A percentile compares a stretch with the other conserved stretches of the same genome.
Evolutionary conservation across 1,284 basidiomycete species (phyloP).

Genomic region (Cystobasidium slooffiae): DNA sequence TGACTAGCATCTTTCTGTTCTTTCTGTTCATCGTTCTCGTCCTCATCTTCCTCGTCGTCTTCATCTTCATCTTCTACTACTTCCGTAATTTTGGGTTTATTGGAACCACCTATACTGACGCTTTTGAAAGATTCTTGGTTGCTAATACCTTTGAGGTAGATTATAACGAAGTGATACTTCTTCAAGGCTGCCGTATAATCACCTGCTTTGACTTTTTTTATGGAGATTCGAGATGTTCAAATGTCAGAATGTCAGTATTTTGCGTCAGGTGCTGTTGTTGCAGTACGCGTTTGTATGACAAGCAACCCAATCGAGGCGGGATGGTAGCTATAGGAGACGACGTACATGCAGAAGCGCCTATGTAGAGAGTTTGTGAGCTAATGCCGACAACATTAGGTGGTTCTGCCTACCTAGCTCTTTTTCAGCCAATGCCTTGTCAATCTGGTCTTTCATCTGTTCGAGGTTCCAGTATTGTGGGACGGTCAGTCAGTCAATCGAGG

Average conservation of each 20-base stretch:
- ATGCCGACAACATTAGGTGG: background rate
- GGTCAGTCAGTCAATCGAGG: too few species aligned
- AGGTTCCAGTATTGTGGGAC: too few species aligned
- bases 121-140: conserved; percentile 8
- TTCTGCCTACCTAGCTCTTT: conserved; percentile 33
- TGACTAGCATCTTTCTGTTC: background rate
- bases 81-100: too few species aligned
- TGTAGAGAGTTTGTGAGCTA: background rate
- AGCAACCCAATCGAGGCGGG: conserved; percentile 8
- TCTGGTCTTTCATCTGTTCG: background rate
- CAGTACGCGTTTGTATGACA: background rate
- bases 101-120: background rate
- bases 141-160: conserved; percentile 35
- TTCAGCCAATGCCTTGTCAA: conserved; percentile 31
- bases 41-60: conserved; percentile 1
- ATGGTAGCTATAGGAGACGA: background rate
- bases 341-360: conserved; percentile 39
- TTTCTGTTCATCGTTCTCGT: background rate
- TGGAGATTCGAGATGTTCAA: background rate
- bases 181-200: conserved; percentile 19
- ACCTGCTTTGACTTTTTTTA: conserved; percentile 27
- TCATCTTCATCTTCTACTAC: conserved; percentile 5
- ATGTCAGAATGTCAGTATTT: background rate
- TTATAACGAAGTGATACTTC: conserved; percentile 26
- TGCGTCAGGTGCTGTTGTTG: background rate